Evolutionary conservation across 2,329 filamentous ascomycete species (phyloP).

Genomic region (Penicillium sp.): DNA sequence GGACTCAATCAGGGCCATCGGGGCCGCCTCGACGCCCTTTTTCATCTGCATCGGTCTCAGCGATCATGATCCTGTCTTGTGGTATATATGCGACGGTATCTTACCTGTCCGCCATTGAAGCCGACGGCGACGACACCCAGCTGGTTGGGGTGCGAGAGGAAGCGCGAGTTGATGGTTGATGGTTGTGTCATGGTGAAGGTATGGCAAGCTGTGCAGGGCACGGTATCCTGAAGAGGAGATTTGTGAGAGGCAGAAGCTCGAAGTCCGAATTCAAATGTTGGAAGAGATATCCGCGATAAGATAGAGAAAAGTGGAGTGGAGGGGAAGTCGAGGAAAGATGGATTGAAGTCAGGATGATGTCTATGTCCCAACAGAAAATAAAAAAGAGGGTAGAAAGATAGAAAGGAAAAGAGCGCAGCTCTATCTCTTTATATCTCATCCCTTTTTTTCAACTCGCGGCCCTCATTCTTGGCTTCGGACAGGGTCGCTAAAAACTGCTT

Average conservation of each 20-base stretch:
- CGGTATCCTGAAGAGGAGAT: background rate
- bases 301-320: conserved; percentile 14
- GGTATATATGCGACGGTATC: conserved; percentile 17
- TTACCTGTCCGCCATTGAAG: conserved; percentile 92
- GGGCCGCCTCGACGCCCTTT: conserved; percentile 83
- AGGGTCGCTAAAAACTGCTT: conserved; percentile 44
- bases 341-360: background rate
- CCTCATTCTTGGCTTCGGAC: conserved; percentile 13
- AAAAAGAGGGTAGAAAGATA: conserved; percentile 2
- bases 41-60: conserved; percentile 60
- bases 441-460: conserved; percentile 10
- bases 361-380: background rate
- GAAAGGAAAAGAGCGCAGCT: conserved; percentile 5
- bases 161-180: conserved; percentile 61
- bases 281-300: conserved; percentile 22
- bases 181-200: conserved; percentile 48
- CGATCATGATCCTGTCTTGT: background rate
- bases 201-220: conserved; percentile 2
- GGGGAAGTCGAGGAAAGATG: background rate
- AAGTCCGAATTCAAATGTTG: conserved; percentile 7
- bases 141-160: conserved; percentile 72
- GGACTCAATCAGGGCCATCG: conserved; percentile 78
- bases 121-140: conserved; percentile 90
- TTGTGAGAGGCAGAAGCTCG: conserved; percentile 1
- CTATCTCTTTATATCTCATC: conserved; percentile 17